Conservation (phyloP, 2,329 filamentous ascomycete genomes). For the Cryoendolithus antarcticus region DNA sequence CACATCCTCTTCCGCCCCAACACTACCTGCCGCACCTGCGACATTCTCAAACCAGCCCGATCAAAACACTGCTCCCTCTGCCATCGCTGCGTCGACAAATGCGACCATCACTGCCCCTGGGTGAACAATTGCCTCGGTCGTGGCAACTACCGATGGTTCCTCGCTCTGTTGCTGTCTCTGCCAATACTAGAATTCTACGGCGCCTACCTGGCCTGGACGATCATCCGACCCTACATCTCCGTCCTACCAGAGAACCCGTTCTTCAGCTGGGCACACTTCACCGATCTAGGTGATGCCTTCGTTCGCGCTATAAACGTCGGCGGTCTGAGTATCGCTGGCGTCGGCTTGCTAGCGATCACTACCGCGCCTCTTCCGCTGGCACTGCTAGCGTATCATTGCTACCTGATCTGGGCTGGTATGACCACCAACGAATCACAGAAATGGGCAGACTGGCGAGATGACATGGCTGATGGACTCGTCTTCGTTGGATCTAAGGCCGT, state of each 20-base stretch:
- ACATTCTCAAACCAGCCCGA: constrained; percentile 70
- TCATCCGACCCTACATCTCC: constrained; percentile 35
- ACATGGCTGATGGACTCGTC: constrained; percentile 58
- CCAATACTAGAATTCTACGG: constrained; percentile 64
- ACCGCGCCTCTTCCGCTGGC: constrained; percentile 70
- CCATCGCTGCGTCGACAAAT: constrained; percentile 68
- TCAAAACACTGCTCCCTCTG: constrained; percentile 93
- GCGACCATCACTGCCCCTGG: constrained; percentile 95
- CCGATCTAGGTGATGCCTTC: constrained; percentile 20
- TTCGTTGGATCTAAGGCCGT: constrained; percentile 41
- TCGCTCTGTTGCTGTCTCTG: constrained; percentile 66
- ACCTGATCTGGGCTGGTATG: constrained; percentile 82
- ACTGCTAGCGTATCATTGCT: constrained; percentile 68
- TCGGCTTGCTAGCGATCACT: constrained; percentile 65
- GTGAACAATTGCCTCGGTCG: constrained; percentile 93
- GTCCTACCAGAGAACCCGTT: constrained; percentile 15
- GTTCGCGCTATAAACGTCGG: constrained; percentile 30
- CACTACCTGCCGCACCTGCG: constrained; percentile 64
- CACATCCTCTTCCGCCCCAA: constrained; percentile 79
- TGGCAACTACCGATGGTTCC: constrained; percentile 78
- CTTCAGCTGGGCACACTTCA: constrained; percentile 19
- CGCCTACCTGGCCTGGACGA: constrained; percentile 47
- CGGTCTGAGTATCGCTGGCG: constrained; percentile 52
- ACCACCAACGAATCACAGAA: constrained; percentile 94
- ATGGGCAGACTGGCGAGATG: constrained; percentile 59